Evolutionary conservation across 306 rosid species (phyloP).

Genomic region (Pyrus pyrifolia): DNA sequence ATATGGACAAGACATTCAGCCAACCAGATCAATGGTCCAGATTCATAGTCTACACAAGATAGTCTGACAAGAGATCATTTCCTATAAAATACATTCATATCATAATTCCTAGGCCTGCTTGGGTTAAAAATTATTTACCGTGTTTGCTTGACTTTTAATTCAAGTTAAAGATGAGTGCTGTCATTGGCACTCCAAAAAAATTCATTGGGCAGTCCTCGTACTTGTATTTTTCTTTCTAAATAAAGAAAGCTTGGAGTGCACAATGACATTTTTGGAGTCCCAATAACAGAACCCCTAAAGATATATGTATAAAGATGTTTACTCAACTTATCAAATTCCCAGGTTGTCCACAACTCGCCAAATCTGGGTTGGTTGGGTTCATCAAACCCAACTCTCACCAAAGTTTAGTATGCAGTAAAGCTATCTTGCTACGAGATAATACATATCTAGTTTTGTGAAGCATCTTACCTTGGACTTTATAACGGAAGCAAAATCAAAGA

Average conservation of each 20-base stretch:
- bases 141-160: neutral
- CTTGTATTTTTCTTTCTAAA: neutral
- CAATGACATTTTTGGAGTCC: neutral
- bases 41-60: neutral
- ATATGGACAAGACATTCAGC: neutral
- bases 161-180: neutral
- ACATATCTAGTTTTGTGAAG: slow-evolving; percentile 8
- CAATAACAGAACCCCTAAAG: neutral
- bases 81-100: neutral
- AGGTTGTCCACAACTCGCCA: neutral
- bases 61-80: neutral
- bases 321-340: neutral
- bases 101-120: neutral
- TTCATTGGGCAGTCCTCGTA: neutral
- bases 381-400: neutral
- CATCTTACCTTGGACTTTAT: slow-evolving; percentile 69
- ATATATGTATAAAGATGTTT: neutral
- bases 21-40: neutral
- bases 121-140: neutral
- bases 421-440: slow-evolving; percentile 1
- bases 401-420: neutral
- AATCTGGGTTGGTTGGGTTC: neutral
- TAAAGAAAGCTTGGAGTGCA: neutral
- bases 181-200: neutral
- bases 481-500: slow-evolving; percentile 76